Conservation (phyloP, 495 filamentous ascomycete species). For the Annulohypoxylon maeteangense region DNA sequence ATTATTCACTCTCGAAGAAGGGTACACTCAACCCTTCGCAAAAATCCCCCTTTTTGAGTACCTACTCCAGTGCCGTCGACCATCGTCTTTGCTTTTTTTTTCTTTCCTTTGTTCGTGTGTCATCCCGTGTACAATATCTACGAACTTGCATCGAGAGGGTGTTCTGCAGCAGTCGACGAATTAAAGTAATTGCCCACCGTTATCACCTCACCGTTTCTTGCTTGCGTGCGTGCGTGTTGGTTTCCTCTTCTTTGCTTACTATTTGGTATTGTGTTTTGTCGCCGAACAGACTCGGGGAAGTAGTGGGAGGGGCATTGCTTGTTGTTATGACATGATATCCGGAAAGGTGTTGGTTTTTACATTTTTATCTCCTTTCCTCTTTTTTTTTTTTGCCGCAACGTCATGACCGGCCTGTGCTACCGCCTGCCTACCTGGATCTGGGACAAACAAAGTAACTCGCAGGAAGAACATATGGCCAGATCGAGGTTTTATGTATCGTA, state of each 20-base stretch:
- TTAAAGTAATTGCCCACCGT: constrained; percentile 41
- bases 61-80: constrained; percentile 19
- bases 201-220: background rate
- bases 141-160: constrained; percentile 41
- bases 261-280: background rate
- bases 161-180: constrained; percentile 31
- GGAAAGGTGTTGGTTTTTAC: constrained; percentile 6
- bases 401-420: background rate
- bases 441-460: background rate
- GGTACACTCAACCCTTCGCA: background rate
- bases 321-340: background rate
- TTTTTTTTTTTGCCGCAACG: background rate
- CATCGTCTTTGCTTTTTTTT: constrained; percentile 14
- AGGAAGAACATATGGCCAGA: constrained; percentile 8
- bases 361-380: background rate
- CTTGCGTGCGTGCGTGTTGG: too few relatives aligned
- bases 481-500: constrained; percentile 19
- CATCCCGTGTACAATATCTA: constrained; percentile 45
- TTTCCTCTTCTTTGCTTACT: background rate
- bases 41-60: constrained; percentile 13
- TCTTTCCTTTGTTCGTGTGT: constrained; percentile 32
- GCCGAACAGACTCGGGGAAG: background rate
- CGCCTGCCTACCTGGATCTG: constrained; percentile 3
- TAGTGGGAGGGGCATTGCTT: background rate
- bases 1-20: constrained; percentile 30